phyloP scores from a whole-genome alignment of 352 stramenopile species.

The Phytophthora litchii region DNA sequence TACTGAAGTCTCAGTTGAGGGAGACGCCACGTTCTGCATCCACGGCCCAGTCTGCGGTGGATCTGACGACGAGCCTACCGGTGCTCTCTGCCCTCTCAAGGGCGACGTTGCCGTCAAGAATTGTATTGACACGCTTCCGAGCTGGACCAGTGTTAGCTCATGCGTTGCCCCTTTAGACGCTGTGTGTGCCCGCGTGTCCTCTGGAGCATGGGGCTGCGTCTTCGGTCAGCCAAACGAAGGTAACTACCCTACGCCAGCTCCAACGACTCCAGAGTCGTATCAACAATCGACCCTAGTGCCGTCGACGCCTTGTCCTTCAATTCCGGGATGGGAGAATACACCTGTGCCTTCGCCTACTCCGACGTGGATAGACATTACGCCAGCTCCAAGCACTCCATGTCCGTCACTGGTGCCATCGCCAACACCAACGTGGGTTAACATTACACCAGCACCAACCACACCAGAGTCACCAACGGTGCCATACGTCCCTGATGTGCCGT shows the following conservation, averaged over 20 bases:
- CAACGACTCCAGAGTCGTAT: conserved; percentile 30
- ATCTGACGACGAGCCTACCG: conserved; percentile 36
- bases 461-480: not conserved
- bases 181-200: conserved; percentile 49
- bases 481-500: conserved; percentile 13
- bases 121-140: conserved; percentile 55
- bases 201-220: conserved; percentile 62
- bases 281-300: not conserved
- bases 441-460: conserved; percentile 14
- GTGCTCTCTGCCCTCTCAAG: conserved; percentile 52
- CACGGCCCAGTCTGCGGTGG: conserved; percentile 58
- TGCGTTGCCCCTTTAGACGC: conserved; percentile 58
- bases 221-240: conserved; percentile 22
- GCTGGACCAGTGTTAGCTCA: conserved; percentile 41
- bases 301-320: conserved; percentile 4
- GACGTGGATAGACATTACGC: conserved; percentile 11
- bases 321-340: conserved; percentile 13
- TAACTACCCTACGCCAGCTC: conserved; percentile 21
- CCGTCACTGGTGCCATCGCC: conserved; percentile 5
- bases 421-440: conserved; percentile 5
- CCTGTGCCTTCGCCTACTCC: conserved; percentile 6
- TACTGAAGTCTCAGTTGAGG: conserved; percentile 57
- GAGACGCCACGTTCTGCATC: conserved; percentile 73
- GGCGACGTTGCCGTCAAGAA: conserved; percentile 53
- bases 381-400: conserved; percentile 11